Conservation (phyloP, 2,329 filamentous ascomycete genomes). For the Alternaria triticimaculans region DNA sequence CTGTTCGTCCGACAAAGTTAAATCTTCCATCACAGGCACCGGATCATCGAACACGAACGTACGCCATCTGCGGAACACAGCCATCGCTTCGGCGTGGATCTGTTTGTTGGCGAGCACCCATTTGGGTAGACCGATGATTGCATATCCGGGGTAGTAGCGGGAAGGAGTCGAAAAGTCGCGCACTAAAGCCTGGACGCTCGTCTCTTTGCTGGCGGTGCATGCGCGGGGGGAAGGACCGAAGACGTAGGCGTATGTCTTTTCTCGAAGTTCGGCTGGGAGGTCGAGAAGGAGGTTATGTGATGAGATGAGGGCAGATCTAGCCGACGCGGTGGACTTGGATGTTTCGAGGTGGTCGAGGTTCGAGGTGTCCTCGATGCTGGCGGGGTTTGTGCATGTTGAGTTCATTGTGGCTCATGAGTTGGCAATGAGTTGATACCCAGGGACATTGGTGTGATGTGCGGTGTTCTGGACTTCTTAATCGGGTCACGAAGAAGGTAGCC, state of each 20-base stretch:
- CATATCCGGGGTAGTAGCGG: not conserved
- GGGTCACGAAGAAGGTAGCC: not conserved
- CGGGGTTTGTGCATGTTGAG: not conserved
- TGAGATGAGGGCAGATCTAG: not conserved
- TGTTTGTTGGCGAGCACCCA: not conserved
- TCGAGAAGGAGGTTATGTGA: not conserved
- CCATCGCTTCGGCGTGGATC: not conserved
- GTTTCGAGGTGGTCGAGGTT: not conserved
- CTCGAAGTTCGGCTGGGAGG: not conserved
- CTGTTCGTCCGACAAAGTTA: not conserved
- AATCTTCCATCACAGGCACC: not conserved
- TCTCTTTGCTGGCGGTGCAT: not conserved
- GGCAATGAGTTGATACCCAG: not conserved
- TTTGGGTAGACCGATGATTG: not conserved
- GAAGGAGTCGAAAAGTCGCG: not conserved
- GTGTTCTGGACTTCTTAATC: not conserved
- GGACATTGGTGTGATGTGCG: not conserved
- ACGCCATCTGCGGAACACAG: not conserved
- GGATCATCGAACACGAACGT: not conserved
- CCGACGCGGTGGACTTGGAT: not conserved
- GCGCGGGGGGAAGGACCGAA: not conserved
- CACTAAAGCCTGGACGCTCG: not conserved
- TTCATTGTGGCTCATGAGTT: not conserved
- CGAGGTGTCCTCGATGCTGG: not conserved
- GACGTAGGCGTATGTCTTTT: not conserved